Conservation (phyloP, 192 early-diverging fungal genomes). For the Glomus cerebriforme region DNA sequence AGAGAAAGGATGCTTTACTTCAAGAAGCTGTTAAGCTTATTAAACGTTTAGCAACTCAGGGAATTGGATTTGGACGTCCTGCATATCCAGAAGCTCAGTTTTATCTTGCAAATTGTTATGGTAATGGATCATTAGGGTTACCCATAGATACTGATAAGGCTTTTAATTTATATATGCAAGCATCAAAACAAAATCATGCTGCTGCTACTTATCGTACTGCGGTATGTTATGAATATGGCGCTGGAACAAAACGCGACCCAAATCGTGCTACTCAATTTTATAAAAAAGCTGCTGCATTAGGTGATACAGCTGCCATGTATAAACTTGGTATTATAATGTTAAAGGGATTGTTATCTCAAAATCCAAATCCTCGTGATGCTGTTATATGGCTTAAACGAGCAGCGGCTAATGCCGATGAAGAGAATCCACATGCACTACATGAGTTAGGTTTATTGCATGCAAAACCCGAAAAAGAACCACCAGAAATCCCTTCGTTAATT, state of each 20-base stretch:
- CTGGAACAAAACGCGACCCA: conserved; percentile 87
- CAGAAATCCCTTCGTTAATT: conserved; percentile 66
- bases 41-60: conserved; percentile 77
- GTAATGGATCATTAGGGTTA: conserved; percentile 80
- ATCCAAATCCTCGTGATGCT: conserved; percentile 83
- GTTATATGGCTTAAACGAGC: conserved; percentile 95
- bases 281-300: conserved; percentile 86
- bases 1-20: conserved; percentile 72
- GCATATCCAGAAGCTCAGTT: conserved; percentile 90
- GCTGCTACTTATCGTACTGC: conserved; percentile 91
- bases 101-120: conserved; percentile 87
- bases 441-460: conserved; percentile 90
- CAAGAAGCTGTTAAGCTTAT: conserved; percentile 84
- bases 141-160: conserved; percentile 84
- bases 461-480: conserved; percentile 51
- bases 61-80: conserved; percentile 65
- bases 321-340: conserved; percentile 93
- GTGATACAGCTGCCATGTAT: conserved; percentile 96
- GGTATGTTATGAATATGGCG: conserved; percentile 94
- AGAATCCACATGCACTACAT: conserved; percentile 91
- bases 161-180: conserved; percentile 88
- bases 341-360: conserved; percentile 78
- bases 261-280: conserved; percentile 87
- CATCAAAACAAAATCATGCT: conserved; percentile 90
- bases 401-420: conserved; percentile 84